Evolutionary conservation across 73 alveolate genomes (phyloP).

Genomic region (Paramecium sonneborni): DNA sequence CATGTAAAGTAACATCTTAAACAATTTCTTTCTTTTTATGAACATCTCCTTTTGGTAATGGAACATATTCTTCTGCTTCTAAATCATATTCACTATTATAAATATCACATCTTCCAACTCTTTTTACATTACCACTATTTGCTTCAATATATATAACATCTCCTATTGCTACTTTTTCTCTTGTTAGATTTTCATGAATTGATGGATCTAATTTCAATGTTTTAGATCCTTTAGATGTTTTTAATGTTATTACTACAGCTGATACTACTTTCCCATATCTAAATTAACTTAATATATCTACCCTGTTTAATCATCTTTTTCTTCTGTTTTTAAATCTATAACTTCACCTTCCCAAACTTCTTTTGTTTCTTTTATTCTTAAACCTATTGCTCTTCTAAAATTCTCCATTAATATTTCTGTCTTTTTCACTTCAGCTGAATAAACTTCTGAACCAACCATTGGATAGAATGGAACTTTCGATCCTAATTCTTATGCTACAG

Average conservation of each 20-base stretch:
- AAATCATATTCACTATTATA: constrained; percentile 99
- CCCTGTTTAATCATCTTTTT: constrained; percentile 92
- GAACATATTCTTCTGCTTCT: constrained; percentile 99
- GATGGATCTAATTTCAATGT: constrained; percentile 98
- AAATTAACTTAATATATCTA: background rate
- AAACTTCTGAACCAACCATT: constrained; percentile 99
- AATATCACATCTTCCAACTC: constrained; percentile 99
- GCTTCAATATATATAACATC: constrained; percentile 99
- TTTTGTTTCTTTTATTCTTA: constrained; percentile 97
- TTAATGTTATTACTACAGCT: constrained; percentile 89
- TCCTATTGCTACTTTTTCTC: constrained; percentile 99
- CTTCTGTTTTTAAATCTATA: constrained; percentile 99
- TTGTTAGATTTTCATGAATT: constrained; percentile 97
- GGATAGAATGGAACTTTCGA: constrained; percentile 99
- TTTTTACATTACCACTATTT: constrained; percentile 98
- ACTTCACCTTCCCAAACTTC: constrained; percentile 99
- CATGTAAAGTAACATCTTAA: constrained; percentile 99
- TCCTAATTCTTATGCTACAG: constrained; percentile 99
- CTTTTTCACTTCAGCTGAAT: constrained; percentile 98
- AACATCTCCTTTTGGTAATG: constrained; percentile 99
- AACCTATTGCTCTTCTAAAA: constrained; percentile 99
- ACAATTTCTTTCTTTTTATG: constrained; percentile 99
- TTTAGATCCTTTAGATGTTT: constrained; percentile 98
- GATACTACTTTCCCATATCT: constrained; percentile 91
- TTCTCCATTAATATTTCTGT: constrained; percentile 99